A percentile compares a stretch with the other conserved stretches of the same genome.
Evolutionary conservation across 2,329 filamentous ascomycete species (phyloP).

Genomic region (Coleophoma crateriformis): DNA sequence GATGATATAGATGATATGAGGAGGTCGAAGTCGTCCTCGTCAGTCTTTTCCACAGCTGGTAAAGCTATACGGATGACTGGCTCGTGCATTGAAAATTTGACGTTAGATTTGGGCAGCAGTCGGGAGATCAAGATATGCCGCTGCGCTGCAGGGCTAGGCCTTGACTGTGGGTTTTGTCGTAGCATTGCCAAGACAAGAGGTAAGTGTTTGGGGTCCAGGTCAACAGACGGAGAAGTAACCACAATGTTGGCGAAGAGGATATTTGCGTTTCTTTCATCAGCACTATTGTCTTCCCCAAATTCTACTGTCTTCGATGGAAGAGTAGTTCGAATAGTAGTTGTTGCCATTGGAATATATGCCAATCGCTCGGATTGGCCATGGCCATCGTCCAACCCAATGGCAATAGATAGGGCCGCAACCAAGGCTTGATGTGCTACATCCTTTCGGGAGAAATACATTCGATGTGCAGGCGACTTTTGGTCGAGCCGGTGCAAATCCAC

Average conservation of each 20-base stretch:
- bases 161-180: slow-evolving; percentile 44
- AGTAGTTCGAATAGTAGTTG: slow-evolving; percentile 89
- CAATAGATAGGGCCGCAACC: slow-evolving; percentile 85
- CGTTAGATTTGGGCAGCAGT: slow-evolving; percentile 86
- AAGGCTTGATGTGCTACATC: slow-evolving; percentile 95
- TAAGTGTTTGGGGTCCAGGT: slow-evolving; percentile 86
- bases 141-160: slow-evolving; percentile 40
- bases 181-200: slow-evolving; percentile 77
- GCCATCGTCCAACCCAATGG: slow-evolving; percentile 87
- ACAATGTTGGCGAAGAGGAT: slow-evolving; percentile 96
- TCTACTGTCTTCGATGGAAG: slow-evolving; percentile 91
- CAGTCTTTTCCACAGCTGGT: slow-evolving; percentile 64
- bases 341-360: slow-evolving; percentile 94
- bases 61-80: slow-evolving; percentile 87
- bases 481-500: slow-evolving; percentile 90
- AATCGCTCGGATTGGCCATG: slow-evolving; percentile 79
- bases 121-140: slow-evolving; percentile 72
- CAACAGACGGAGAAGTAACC: slow-evolving; percentile 89
- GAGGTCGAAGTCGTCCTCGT: slow-evolving; percentile 82
- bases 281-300: slow-evolving; percentile 63
- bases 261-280: slow-evolving; percentile 86
- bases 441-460: slow-evolving; percentile 94
- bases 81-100: slow-evolving; percentile 96
- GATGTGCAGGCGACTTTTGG: slow-evolving; percentile 85
- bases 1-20: slow-evolving; percentile 95